phyloP scores from a whole-genome alignment of 73 alveolate genomes.

The Durusdinium trenchii region DNA sequence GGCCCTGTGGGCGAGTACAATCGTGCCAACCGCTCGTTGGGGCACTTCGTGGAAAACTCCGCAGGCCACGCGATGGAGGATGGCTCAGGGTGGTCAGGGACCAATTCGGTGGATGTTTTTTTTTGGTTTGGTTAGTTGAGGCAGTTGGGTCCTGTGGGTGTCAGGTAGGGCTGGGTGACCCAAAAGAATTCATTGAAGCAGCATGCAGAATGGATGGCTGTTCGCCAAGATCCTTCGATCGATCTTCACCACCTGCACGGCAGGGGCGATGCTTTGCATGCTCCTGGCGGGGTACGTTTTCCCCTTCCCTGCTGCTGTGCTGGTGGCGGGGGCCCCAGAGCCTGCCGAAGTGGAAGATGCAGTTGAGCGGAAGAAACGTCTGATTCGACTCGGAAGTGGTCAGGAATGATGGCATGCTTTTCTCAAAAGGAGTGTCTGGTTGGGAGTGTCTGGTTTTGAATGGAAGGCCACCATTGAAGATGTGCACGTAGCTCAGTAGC shows the following conservation, averaged over 20 bases:
- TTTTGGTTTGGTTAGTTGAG: neutral
- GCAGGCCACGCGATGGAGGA: too few species aligned
- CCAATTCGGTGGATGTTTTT: neutral
- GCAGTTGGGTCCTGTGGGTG: neutral
- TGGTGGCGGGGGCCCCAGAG: too few species aligned
- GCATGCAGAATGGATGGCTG: neutral
- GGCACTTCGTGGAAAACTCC: slow-evolving; percentile 39
- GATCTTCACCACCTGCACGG: neutral
- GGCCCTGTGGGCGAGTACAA: slow-evolving; percentile 88
- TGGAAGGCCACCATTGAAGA: too few species aligned
- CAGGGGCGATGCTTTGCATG: neutral
- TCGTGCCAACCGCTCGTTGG: slow-evolving; percentile 81
- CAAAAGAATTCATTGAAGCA: neutral
- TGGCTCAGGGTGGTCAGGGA: neutral
- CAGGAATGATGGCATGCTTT: too few species aligned
- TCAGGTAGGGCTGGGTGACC: neutral
- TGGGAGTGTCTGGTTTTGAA: too few species aligned
- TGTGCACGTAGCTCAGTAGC: too few species aligned
- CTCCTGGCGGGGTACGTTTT: slow-evolving; percentile 34
- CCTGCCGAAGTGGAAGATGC: too few species aligned
- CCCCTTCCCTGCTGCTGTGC: slow-evolving; percentile 14
- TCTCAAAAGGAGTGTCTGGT: too few species aligned
- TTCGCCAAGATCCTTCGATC: too few species aligned
- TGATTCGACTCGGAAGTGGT: too few species aligned
- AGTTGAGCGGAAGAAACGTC: too few species aligned